Evolutionary conservation across 371 early-diverging fungal genomes (phyloP).

Genomic region (Nematocida parisii): DNA sequence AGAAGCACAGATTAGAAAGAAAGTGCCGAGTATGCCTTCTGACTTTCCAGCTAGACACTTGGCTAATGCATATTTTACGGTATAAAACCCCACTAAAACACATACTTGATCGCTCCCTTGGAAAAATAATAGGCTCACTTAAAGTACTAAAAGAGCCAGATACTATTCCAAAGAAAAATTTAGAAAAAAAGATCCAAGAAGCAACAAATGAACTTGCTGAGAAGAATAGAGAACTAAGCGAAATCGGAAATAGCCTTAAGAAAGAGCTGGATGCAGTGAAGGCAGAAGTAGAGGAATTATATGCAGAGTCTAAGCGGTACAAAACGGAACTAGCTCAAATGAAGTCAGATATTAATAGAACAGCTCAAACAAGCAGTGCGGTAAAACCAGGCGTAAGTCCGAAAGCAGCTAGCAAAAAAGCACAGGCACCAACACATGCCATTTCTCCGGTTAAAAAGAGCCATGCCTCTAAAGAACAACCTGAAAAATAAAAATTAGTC

Average conservation of each 20-base stretch:
- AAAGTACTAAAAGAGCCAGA: not conserved
- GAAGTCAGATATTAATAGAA: not conserved
- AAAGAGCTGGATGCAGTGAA: not conserved
- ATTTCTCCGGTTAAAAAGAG: not conserved
- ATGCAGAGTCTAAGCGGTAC: not conserved
- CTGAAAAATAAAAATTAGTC: not conserved
- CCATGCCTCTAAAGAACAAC: not conserved
- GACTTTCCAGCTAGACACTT: conserved; percentile 15
- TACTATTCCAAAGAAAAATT: not conserved
- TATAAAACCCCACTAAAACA: conserved; percentile 12
- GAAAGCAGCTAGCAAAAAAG: not conserved
- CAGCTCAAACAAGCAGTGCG: not conserved
- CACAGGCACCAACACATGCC: not conserved
- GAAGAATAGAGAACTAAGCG: not conserved
- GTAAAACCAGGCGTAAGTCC: not conserved
- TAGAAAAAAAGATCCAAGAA: not conserved
- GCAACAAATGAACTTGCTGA: not conserved
- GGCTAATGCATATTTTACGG: not conserved
- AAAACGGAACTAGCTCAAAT: not conserved
- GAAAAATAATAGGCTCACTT: not conserved
- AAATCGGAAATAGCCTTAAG: not conserved
- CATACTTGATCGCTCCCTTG: not conserved
- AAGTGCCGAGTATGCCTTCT: not conserved
- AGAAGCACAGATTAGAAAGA: conserved; percentile 20
- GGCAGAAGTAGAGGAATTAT: not conserved